Base-by-base conservation (phyloP, 768 basidiomycete species). In the Boletus sensibilis region DNA sequence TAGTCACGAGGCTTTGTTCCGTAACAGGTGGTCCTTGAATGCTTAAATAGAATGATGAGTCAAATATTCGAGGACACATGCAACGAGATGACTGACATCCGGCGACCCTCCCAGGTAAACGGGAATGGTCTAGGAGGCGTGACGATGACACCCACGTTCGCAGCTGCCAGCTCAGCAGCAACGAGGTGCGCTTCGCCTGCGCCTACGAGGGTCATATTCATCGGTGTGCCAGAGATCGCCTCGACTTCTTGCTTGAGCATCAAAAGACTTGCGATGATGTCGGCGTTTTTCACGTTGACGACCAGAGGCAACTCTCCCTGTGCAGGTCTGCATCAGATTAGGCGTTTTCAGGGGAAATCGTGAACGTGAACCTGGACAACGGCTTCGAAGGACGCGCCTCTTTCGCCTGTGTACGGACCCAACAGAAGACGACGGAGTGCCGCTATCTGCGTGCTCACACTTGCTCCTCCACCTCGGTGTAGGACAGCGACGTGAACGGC, bases 181-280 rank as follows among this genome's bases (percentile, higher is more conserved):
- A 83, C 51, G 2, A 78, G 62, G 52, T 72, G 78, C 0, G 77
- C 78, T 68, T 92, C 88, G 1, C 79, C 63, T 1, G 77, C 90
- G 38, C 87, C 84, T 5, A 76, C 70, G 55, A 90, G 79, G 0
- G 84, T 83, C 64, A 83, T 70, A 33, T 78, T 65, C 13, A 68
- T 73, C 0, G 51, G 63, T 1, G 57, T 53, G 11, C 70, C 67
- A 8, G 66, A 69, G n/a, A 57, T 56, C 9, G 46, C 61, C 47
- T 86, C 82, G 21, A 80, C 77, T 48, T 85, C 80, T 11, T 63
- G 62, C 67, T 86, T 88, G 57, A 94, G 79, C 5, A 59, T 63
- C 39, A 94, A 72, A 14, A 94, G 71, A 0, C 83, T 80, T 0
- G 88, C 83, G 66, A 94, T 93, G 50, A 86, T 77, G 68, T 94